Base-by-base conservation (phyloP, 2,329 filamentous ascomycete species). In the Fusarium decemcellulare region DNA sequence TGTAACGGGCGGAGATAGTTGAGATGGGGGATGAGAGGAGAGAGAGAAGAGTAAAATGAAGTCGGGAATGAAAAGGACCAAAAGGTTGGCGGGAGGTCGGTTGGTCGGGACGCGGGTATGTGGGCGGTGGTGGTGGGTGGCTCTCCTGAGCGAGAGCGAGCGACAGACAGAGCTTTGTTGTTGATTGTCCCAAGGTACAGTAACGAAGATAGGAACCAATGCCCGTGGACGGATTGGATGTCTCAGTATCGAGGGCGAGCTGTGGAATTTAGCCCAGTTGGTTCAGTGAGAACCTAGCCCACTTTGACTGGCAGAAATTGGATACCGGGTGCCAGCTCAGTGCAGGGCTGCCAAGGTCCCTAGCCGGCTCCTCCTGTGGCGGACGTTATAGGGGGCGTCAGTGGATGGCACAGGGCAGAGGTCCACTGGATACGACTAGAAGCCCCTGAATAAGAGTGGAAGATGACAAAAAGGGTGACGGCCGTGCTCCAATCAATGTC, bases 301-400 rank as follows among this genome's bases (percentile, higher is more conserved):
- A 46, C 43, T 34, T 47, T 32, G 12, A 34, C 27, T 14, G 44
- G 30, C 47, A 40, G 37, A 40, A 40, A 43, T 43, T 18, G 11
- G n/a, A 23, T 23, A 27, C 6, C 42, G 16, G 42, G 36, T 54
- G 37, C 37, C 51, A 54, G 51, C 27, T 18, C 32, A 53, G 53
- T 55, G 15, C 42, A 32, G 36, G 29, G 23, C 15, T 6, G 23
- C 48, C 23, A 23, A 23, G 23, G 23, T 23, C 23, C 23, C 23
- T 23, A 23, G 23, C 23, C 23, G 23, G 23, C 23, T 23, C 23
- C 23, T 23, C 23, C 27, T 53, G 52, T 63, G 58, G 63, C 63
- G 64, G 63, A 42, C 42, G 48, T 58, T 53, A 44, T 61, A 67
- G 62, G 64, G 64, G 64, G 63, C 9, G 46, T 62, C 50, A 52